A percentile compares a stretch with the other conserved stretches of the same genome.
Conservation (phyloP, 2,329 filamentous ascomycete genomes). For the Fusarium burgessii region DNA sequence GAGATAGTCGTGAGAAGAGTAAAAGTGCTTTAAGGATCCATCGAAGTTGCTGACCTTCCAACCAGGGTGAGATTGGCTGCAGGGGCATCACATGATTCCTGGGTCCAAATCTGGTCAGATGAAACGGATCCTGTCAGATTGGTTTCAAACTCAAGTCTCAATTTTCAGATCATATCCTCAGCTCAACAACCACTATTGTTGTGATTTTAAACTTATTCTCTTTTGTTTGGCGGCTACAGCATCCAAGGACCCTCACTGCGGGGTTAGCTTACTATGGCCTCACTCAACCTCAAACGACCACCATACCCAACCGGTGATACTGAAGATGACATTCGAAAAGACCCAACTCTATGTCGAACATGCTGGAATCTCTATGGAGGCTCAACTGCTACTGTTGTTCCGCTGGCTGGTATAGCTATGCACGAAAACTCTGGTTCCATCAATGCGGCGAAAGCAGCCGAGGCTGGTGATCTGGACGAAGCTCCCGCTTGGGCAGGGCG, state of each 20-base stretch:
- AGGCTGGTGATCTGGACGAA: slow-evolving; percentile 1
- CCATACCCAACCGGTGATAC: slow-evolving; percentile 26
- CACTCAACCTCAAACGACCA: slow-evolving; percentile 10
- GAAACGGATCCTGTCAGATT: neutral
- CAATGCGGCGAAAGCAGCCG: slow-evolving; percentile 21
- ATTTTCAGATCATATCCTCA: neutral
- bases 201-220: neutral
- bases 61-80: neutral
- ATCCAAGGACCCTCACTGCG: neutral
- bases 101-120: neutral
- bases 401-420: slow-evolving; percentile 31
- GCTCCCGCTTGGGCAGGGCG: slow-evolving; percentile 25
- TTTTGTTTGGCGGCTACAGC: too few relatives aligned
- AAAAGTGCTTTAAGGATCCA: neutral
- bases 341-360: slow-evolving; percentile 24
- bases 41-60: neutral
- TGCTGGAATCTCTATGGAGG: slow-evolving; percentile 40
- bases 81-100: slow-evolving; percentile 13
- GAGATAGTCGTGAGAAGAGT: neutral
- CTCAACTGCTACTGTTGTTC: slow-evolving; percentile 16
- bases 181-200: fast-evolving
- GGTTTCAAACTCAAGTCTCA: neutral
- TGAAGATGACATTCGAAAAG: slow-evolving; percentile 26
- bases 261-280: slow-evolving; percentile 30
- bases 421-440: slow-evolving; percentile 25